phyloP scores from a whole-genome alignment of 768 basidiomycete genomes.

The Suillus hirtellus region DNA sequence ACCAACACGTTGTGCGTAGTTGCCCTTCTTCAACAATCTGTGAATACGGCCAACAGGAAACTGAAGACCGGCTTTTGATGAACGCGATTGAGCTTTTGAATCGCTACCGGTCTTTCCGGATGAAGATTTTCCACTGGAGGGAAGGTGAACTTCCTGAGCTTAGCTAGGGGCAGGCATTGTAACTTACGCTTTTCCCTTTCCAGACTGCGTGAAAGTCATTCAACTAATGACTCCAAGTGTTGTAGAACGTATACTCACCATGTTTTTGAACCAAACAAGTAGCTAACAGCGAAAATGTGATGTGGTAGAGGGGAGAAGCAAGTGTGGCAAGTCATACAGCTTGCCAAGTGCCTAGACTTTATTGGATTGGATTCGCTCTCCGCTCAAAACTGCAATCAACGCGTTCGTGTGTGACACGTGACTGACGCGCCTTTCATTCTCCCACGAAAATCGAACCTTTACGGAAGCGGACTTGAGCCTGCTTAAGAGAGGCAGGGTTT shows the following conservation, averaged over 20 bases:
- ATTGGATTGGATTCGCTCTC: constrained; percentile 33
- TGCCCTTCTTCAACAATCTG: constrained; percentile 71
- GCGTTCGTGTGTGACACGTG: constrained; percentile 32
- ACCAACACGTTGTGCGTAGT: constrained; percentile 72
- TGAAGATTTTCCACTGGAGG: constrained; percentile 44
- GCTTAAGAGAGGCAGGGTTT: constrained; percentile 11
- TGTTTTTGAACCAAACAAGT: constrained; percentile 19
- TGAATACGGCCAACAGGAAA: constrained; percentile 87
- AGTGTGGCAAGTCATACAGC: background rate
- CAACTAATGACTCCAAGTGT: background rate
- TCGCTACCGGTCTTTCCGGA: constrained; percentile 51
- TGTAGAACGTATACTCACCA: constrained; percentile 31
- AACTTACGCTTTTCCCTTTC: constrained; percentile 56
- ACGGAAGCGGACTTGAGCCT: constrained; percentile 11
- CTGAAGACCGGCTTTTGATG: constrained; percentile 61
- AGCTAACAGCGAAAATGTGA: constrained; percentile 17
- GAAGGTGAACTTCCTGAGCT: constrained; percentile 9
- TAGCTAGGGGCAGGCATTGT: background rate
- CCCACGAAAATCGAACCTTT: constrained; percentile 17
- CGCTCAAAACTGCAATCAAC: constrained; percentile 30
- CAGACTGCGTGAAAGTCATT: constrained; percentile 39
- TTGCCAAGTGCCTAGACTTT: constrained; percentile 31
- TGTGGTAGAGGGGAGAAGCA: constrained; percentile 20
- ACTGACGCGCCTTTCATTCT: constrained; percentile 26
- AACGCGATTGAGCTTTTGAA: constrained; percentile 64